Conservation (phyloP, 2,329 filamentous ascomycete species). For the Plectosphaerella plurivora region DNA sequence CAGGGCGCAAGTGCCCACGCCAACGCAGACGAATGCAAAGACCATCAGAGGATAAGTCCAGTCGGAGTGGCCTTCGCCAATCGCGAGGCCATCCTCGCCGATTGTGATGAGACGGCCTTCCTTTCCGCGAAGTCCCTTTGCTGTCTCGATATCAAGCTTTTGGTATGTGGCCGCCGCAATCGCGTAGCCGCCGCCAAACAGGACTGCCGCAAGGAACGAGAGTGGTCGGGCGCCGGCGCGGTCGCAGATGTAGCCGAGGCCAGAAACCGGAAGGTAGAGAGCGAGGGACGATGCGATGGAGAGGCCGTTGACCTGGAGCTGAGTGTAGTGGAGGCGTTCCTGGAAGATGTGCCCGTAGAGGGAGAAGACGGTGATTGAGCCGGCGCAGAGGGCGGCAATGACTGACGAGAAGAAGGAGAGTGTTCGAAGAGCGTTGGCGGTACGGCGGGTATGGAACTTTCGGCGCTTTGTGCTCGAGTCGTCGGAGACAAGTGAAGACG, state of each 20-base stretch:
- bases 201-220: constrained; percentile 63
- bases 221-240: constrained; percentile 76
- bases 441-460: constrained; percentile 3
- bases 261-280: constrained; percentile 86
- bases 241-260: constrained; percentile 90
- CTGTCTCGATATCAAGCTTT: constrained; percentile 40
- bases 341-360: constrained; percentile 92
- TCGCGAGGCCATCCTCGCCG: constrained; percentile 11
- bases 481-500: constrained; percentile 14
- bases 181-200: constrained; percentile 80
- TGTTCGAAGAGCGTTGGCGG: constrained; percentile 28
- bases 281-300: constrained; percentile 82
- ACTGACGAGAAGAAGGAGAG: constrained; percentile 52
- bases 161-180: constrained; percentile 76
- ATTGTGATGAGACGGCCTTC: constrained; percentile 23
- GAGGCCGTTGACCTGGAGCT: constrained; percentile 87
- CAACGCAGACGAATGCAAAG: constrained; percentile 76
- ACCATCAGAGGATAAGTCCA: constrained; percentile 83
- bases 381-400: constrained; percentile 68
- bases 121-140: constrained; percentile 10
- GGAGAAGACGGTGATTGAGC: constrained; percentile 89
- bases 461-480: constrained; percentile 7
- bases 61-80: constrained; percentile 32
- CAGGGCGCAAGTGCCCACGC: constrained; percentile 80
- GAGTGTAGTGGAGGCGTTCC: constrained; percentile 78